A percentile compares a stretch with the other conserved stretches of the same genome.
Evolutionary conservation across 257 asterid species (phyloP).

Genomic region (Solanum pennellii): DNA sequence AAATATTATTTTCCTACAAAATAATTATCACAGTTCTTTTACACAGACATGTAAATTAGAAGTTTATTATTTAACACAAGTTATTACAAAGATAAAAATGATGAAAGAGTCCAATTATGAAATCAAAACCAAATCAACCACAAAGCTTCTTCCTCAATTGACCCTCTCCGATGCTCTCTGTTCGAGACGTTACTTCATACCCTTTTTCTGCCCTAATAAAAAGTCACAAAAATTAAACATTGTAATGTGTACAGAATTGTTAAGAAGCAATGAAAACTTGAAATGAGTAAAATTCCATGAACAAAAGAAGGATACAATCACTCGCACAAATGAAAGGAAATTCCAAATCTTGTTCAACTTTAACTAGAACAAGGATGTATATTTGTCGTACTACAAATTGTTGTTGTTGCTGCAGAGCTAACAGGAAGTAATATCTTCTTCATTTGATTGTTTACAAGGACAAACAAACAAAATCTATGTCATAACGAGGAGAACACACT

Average conservation of each 20-base stretch:
- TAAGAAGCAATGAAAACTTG: not conserved
- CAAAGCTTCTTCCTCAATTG: not conserved
- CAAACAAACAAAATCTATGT: not conserved
- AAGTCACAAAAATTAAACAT: not conserved
- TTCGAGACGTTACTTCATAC: constrained; percentile 22
- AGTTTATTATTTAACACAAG: not conserved
- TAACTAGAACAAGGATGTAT: not conserved
- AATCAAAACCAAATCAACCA: not conserved
- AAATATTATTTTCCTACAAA: not conserved
- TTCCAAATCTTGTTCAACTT: not conserved
- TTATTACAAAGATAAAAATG: not conserved
- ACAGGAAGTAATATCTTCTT: not conserved
- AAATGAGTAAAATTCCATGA: not conserved
- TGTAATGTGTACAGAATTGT: not conserved
- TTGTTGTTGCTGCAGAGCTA: not conserved
- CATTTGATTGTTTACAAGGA: not conserved
- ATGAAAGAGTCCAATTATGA: not conserved
- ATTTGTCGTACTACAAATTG: not conserved
- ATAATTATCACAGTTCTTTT: not conserved
- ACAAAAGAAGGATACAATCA: not conserved
- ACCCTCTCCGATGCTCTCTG: not conserved
- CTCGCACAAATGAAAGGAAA: not conserved
- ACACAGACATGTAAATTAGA: not conserved
- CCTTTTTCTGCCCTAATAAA: constrained; percentile 55
- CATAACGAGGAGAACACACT: not conserved